Conservation (phyloP, 768 basidiomycete genomes). For the Daedalea quercina region DNA sequence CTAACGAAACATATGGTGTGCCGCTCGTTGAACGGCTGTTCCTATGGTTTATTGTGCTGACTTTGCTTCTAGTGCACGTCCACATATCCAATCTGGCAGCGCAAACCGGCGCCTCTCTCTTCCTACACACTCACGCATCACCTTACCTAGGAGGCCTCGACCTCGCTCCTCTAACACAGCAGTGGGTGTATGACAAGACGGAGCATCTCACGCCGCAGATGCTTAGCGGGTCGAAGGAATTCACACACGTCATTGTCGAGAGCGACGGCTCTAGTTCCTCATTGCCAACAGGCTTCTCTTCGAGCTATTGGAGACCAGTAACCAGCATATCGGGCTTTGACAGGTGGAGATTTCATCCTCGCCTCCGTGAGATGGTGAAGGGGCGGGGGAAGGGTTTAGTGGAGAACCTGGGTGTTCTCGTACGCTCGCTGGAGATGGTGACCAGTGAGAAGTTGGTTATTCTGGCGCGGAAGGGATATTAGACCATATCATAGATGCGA, state of each 20-base stretch:
- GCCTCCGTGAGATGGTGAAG: slow-evolving; percentile 4
- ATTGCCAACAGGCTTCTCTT: not conserved
- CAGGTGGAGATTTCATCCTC: slow-evolving; percentile 26
- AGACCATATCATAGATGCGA: not conserved
- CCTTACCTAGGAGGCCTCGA: slow-evolving; percentile 34
- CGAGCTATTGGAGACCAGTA: slow-evolving; percentile 34
- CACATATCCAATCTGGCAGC: slow-evolving; percentile 83
- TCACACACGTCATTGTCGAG: slow-evolving; percentile 66
- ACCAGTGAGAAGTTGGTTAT: slow-evolving; percentile 19
- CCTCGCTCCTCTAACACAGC: slow-evolving; percentile 10
- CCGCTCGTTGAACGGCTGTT: not conserved
- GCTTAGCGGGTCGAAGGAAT: slow-evolving; percentile 31
- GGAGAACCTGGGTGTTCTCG: slow-evolving; percentile 5
- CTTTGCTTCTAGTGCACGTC: slow-evolving; percentile 42
- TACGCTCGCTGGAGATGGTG: slow-evolving; percentile 12
- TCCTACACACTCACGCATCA: slow-evolving; percentile 61
- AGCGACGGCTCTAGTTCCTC: slow-evolving; percentile 7
- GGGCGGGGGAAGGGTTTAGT: not conserved
- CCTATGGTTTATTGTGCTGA: not conserved
- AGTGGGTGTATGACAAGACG: slow-evolving; percentile 80
- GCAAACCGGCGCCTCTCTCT: slow-evolving; percentile 87
- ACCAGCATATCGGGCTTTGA: slow-evolving; percentile 40
- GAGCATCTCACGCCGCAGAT: slow-evolving; percentile 46
- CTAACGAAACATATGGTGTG: slow-evolving; percentile 23
- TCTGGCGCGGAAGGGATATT: slow-evolving; percentile 9